These are phyloP conservation scores for Suillus tomentosus DNA, from an alignment of 768 basidiomycete species.

Conservation along the genomic window DNA sequence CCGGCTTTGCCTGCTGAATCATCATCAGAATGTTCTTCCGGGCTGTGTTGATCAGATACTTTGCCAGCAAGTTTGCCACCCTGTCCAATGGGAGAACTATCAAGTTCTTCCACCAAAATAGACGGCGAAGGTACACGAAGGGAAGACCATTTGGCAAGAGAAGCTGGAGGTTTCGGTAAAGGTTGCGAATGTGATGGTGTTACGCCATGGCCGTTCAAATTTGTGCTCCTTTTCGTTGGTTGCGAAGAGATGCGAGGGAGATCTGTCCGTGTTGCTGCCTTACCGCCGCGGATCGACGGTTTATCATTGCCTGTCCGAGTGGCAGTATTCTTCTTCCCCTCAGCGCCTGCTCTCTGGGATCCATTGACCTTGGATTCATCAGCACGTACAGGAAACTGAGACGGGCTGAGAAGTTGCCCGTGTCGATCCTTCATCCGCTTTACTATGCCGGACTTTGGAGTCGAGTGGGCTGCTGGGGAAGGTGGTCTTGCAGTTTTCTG, in stretches of 20 bases:
- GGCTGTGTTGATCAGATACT: slow-evolving; percentile 13
- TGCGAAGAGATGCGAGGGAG: background rate
- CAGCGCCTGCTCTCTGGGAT: background rate
- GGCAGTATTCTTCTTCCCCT: background rate
- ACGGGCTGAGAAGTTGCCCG: slow-evolving; percentile 2
- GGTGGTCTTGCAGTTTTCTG: slow-evolving; percentile 13
- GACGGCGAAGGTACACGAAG: slow-evolving; percentile 29
- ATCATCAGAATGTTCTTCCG: slow-evolving; percentile 7
- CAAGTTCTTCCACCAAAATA: slow-evolving; percentile 37
- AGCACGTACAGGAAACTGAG: background rate
- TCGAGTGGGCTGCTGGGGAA: slow-evolving; percentile 17
- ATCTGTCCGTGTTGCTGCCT: background rate
- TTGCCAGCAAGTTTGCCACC: slow-evolving; percentile 10
- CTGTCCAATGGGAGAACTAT: slow-evolving; percentile 24
- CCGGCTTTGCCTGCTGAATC: slow-evolving; percentile 10
- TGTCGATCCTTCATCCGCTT: slow-evolving; percentile 46
- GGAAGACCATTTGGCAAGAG: slow-evolving; percentile 32
- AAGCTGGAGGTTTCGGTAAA: slow-evolving; percentile 13
- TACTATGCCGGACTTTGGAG: slow-evolving; percentile 36
- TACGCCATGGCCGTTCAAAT: too few relatives aligned
- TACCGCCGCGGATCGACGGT: background rate
- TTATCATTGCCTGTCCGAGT: background rate
- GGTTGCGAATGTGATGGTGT: slow-evolving; percentile 5
- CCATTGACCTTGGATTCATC: background rate
- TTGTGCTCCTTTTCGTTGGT: background rate